These are phyloP conservation scores for Irpex lacteus DNA, from an alignment of 1,284 basidiomycete species.

Conservation along the genomic window DNA sequence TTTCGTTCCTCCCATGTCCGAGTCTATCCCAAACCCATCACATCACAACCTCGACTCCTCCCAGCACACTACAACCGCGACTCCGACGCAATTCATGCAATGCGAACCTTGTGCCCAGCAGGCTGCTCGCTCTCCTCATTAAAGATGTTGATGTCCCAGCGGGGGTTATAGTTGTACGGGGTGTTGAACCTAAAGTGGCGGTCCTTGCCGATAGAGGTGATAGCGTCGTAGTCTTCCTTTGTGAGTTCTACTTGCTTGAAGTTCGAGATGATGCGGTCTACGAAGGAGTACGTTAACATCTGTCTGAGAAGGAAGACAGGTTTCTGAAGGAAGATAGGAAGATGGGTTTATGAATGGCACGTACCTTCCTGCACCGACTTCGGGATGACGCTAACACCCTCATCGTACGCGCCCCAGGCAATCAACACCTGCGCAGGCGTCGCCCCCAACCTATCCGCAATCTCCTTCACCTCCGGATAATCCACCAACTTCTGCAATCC, in stretches of 20 bases:
- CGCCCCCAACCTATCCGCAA: constrained; percentile 43
- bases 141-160: constrained; percentile 73
- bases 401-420: constrained; percentile 43
- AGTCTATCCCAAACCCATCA: too few species aligned
- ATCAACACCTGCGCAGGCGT: constrained; percentile 51
- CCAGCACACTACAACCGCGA: too few species aligned
- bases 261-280: constrained; percentile 50
- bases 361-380: constrained; percentile 45
- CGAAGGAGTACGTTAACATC: neutral
- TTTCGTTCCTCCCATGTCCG: too few species aligned
- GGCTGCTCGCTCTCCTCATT: constrained; percentile 56
- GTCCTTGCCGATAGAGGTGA: constrained; percentile 49
- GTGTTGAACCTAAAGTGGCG: constrained; percentile 62
- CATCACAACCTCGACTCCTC: too few species aligned
- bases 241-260: constrained; percentile 52
- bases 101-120: constrained; percentile 45
- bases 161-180: constrained; percentile 54
- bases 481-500: constrained; percentile 62
- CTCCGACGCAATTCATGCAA: constrained; percentile 26
- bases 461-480: constrained; percentile 55
- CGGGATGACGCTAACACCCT: constrained; percentile 47
- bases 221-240: constrained; percentile 46
- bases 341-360: neutral
- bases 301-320: too few species aligned
- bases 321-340: too few species aligned